Conservation (phyloP, 495 filamentous ascomycete genomes). For the Jackrogersella minutella region DNA sequence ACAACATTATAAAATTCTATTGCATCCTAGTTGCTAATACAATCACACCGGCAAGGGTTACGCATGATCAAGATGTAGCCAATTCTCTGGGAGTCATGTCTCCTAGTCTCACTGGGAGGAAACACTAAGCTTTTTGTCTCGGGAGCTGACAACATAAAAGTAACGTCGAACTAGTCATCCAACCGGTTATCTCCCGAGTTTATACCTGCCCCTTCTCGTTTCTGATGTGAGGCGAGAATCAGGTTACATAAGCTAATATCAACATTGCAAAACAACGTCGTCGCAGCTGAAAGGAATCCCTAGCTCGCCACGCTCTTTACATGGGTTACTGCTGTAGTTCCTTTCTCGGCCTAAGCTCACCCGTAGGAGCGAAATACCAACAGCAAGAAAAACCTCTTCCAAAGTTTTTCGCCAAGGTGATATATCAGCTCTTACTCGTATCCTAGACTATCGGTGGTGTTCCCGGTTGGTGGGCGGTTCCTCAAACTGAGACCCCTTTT, state of each 20-base stretch:
- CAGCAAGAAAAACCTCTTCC: background rate
- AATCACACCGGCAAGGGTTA: constrained; percentile 27
- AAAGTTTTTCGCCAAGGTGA: constrained; percentile 34
- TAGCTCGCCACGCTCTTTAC: constrained; percentile 15
- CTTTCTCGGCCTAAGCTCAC: constrained; percentile 21
- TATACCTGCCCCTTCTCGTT: constrained; percentile 20
- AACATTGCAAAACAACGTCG: constrained; percentile 21
- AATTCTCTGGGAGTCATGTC: constrained; percentile 21
- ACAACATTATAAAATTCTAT: background rate
- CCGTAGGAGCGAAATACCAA: constrained; percentile 20
- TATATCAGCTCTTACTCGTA: constrained; percentile 28
- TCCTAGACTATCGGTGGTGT: constrained; percentile 12
- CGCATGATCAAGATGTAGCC: constrained; percentile 19
- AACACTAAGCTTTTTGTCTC: constrained; percentile 42
- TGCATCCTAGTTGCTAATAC: constrained; percentile 21
- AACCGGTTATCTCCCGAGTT: constrained; percentile 35
- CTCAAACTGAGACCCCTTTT: constrained; percentile 28
- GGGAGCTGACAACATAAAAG: constrained; percentile 34
- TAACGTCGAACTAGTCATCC: constrained; percentile 31
- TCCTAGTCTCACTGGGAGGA: constrained; percentile 30
- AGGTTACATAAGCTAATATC: constrained; percentile 28
- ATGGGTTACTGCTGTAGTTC: background rate
- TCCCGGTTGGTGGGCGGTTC: constrained; percentile 10
- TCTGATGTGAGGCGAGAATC: constrained; percentile 22
- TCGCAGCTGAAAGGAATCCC: background rate